These are phyloP conservation scores for Ustilago xerochloae DNA, from an alignment of 1,284 basidiomycete genomes.

Conservation along the genomic window DNA sequence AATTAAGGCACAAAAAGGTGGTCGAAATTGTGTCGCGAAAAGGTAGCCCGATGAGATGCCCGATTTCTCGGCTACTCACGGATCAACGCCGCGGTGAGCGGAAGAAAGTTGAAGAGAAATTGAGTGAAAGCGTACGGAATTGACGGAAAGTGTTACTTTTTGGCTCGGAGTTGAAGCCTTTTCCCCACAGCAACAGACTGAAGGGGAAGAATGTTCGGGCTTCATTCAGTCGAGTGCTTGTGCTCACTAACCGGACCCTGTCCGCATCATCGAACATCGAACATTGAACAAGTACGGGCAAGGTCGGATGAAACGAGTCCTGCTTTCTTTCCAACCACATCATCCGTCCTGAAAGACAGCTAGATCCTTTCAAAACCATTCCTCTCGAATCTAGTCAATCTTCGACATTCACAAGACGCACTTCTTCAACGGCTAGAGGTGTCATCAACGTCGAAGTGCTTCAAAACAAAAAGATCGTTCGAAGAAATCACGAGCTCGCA, in stretches of 20 bases:
- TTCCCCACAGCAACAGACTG: constrained; percentile 14
- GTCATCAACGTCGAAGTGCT: neutral
- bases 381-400: too few relatives aligned
- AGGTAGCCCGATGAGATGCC: neutral
- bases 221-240: neutral
- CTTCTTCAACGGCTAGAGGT: neutral
- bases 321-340: neutral
- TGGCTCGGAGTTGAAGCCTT: neutral
- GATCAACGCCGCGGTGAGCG: constrained; percentile 28
- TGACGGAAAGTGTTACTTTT: constrained; percentile 14
- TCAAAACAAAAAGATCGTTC: too few relatives aligned
- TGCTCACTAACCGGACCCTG: constrained; percentile 2
- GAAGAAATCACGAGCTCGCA: too few relatives aligned
- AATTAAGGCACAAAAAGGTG: neutral
- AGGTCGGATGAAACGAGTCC: neutral
- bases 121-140: constrained; percentile 21
- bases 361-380: neutral
- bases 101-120: constrained; percentile 32
- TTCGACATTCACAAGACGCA: neutral
- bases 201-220: constrained; percentile 25
- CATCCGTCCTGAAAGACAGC: neutral
- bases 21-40: neutral
- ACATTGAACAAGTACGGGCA: constrained; percentile 4
- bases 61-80: constrained; percentile 20
- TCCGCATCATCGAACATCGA: constrained; percentile 7